Conservation (phyloP, 2,329 filamentous ascomycete species). For the Colletotrichum sojae region DNA sequence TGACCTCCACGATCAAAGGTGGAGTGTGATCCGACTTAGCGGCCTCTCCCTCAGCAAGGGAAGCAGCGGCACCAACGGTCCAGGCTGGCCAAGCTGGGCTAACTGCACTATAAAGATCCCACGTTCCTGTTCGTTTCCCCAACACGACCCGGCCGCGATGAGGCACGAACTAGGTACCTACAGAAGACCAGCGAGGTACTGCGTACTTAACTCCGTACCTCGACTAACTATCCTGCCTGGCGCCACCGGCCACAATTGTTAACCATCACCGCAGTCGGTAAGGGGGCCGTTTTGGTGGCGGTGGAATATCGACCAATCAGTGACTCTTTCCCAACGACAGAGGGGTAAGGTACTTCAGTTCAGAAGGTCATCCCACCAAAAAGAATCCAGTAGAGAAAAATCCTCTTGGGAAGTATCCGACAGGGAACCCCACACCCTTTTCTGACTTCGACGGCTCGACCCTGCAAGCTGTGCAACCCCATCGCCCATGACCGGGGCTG, state of each 20-base stretch:
- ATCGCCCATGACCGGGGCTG: conserved; percentile 31
- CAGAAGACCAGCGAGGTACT: no score
- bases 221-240: no score
- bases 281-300: conserved; percentile 22
- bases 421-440: conserved; percentile 32
- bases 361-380: conserved; percentile 38
- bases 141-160: conserved; percentile 2
- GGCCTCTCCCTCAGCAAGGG: background rate
- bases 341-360: background rate
- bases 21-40: conserved; percentile 4
- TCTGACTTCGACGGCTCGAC: conserved; percentile 18
- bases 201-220: no score
- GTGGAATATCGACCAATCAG: conserved; percentile 17
- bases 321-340: conserved; percentile 30
- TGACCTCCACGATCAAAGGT: conserved; percentile 14
- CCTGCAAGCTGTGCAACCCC: conserved; percentile 26
- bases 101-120: conserved; percentile 8
- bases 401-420: conserved; percentile 20
- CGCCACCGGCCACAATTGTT: no score
- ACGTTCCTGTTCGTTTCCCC: conserved; percentile 8
- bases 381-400: background rate
- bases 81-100: background rate
- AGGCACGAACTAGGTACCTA: background rate
- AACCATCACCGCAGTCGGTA: background rate
- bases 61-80: conserved; percentile 1